Evolutionary conservation across 371 early-diverging fungal genomes (phyloP).

Genomic region (Actinomortierella wolfii): DNA sequence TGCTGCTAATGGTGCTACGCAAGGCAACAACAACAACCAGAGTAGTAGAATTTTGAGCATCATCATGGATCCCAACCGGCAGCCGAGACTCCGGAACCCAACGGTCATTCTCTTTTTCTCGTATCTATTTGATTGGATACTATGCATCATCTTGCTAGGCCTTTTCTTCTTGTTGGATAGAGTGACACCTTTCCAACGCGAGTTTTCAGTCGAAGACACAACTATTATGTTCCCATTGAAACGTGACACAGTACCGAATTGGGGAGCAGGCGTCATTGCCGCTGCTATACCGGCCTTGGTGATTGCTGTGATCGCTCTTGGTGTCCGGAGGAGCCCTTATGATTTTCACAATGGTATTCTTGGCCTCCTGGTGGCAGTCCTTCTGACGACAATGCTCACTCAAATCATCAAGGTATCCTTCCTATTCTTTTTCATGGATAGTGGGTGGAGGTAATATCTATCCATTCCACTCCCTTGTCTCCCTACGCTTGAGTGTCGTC

Average conservation of each 20-base stretch:
- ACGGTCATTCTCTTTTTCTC: conserved; percentile 53
- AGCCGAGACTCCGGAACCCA: conserved; percentile 5
- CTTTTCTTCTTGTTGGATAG: conserved; percentile 64
- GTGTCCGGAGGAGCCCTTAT: conserved; percentile 53
- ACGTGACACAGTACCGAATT: conserved; percentile 62
- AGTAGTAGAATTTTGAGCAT: background rate
- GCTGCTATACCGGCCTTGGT: conserved; percentile 57
- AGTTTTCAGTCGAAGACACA: conserved; percentile 70
- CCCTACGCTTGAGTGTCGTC: no score
- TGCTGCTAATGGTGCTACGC: no score
- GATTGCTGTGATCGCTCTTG: conserved; percentile 52
- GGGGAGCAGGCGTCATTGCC: conserved; percentile 57
- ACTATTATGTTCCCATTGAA: conserved; percentile 64
- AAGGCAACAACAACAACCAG: no score
- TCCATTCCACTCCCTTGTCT: background rate
- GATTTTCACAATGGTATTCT: conserved; percentile 71
- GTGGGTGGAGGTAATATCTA: background rate
- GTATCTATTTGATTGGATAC: conserved; percentile 68
- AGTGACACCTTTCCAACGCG: conserved; percentile 66
- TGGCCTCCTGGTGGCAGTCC: conserved; percentile 60
- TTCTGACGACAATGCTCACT: conserved; percentile 70
- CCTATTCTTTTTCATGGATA: background rate
- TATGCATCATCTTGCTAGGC: conserved; percentile 59
- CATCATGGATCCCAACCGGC: conserved; percentile 10
- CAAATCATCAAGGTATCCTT: conserved; percentile 70